A percentile compares a stretch with the other conserved stretches of the same genome.
phyloP scores from a whole-genome alignment of 2,329 filamentous ascomycete genomes.

The Beauveria pseudobassiana region DNA sequence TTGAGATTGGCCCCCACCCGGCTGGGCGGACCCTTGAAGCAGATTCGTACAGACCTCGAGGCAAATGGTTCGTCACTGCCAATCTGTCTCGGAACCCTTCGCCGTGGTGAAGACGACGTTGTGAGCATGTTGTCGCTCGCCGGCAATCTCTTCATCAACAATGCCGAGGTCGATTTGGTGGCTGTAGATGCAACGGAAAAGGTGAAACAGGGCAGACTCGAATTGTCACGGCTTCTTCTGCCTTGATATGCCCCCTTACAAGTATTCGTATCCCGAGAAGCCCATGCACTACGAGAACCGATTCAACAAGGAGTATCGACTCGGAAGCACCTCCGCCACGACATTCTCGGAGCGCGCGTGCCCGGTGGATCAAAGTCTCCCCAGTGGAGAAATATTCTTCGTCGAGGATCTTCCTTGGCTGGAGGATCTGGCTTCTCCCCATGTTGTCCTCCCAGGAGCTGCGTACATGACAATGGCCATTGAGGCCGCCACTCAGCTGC shows the following conservation, averaged over 20 bases:
- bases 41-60: slow-evolving; percentile 18
- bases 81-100: slow-evolving; percentile 21
- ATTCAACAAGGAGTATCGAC: slow-evolving; percentile 18
- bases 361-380: slow-evolving; percentile 19
- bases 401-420: slow-evolving; percentile 27
- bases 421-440: slow-evolving; percentile 20
- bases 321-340: slow-evolving; percentile 17
- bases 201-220: background rate
- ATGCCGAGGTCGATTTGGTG: slow-evolving; percentile 22
- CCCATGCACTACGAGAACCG: slow-evolving; percentile 23
- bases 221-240: slow-evolving; percentile 13
- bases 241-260: slow-evolving; percentile 17
- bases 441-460: slow-evolving; percentile 25
- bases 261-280: slow-evolving; percentile 23
- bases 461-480: slow-evolving; percentile 27
- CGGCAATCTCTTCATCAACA: slow-evolving; percentile 20
- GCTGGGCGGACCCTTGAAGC: slow-evolving; percentile 18
- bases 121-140: slow-evolving; percentile 18
- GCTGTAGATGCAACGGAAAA: slow-evolving; percentile 16
- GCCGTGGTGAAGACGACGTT: slow-evolving; percentile 18
- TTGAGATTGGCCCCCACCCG: slow-evolving; percentile 22
- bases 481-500: slow-evolving; percentile 19
- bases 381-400: slow-evolving; percentile 25
- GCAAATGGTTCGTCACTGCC: slow-evolving; percentile 15
- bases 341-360: slow-evolving; percentile 19